Evolutionary conservation across 2,329 filamentous ascomycete species (phyloP), one percentile per base, ranked within the genome.

Genomic region (Aureobasidium namibiae): DNA sequence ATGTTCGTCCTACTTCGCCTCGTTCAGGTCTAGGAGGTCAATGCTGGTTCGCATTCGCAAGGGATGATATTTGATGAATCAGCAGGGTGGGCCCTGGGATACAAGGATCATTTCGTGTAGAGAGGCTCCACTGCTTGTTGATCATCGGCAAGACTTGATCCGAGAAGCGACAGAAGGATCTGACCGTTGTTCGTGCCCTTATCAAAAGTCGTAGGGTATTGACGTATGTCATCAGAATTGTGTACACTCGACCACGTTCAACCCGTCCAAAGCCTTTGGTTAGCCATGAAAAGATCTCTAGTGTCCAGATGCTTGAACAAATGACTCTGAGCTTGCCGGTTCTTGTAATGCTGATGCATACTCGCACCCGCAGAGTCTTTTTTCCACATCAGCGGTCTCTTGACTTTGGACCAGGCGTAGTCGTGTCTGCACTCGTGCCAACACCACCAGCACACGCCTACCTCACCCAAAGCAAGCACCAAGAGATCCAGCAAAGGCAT

Each of bases 401-500:
- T 79, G 21, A 72, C 69, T 16, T 71, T 64, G 16, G 69, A 68
- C 77, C 77, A 80, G 58, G 75, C 71, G 63, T 77, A 75, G 24
- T 71, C 66, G 1, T 61, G 56, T 34, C 75, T 70, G 48, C 69
- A 65, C 16, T 71, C 61, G 21, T 64, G 63, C 77, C 76, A 79
- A 63, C 76, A 79, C 1, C 76, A 73, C 0, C 66, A 67, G 62
- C 77, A 79, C 11, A 80, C 72, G 4, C 76, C 76, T 24, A 75
- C 65, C 53, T 76, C 72, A 48, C 67, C 70, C 5, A 78, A 61
- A 23, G 69, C 69, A 26, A 72, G 70, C 60, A 83, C 78, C 31
- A 91, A 73, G 56, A 84, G 81, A 58, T 88, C 85, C 16, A 90
- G 70, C 3, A 88, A 78, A 8, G 87, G 85, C 39, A 88, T 73